Percentiles rank a stretch among this genome's conserved stretches.
phyloP scores from a whole-genome alignment of 306 rosid genomes.

The Cucurbita pepo region DNA sequence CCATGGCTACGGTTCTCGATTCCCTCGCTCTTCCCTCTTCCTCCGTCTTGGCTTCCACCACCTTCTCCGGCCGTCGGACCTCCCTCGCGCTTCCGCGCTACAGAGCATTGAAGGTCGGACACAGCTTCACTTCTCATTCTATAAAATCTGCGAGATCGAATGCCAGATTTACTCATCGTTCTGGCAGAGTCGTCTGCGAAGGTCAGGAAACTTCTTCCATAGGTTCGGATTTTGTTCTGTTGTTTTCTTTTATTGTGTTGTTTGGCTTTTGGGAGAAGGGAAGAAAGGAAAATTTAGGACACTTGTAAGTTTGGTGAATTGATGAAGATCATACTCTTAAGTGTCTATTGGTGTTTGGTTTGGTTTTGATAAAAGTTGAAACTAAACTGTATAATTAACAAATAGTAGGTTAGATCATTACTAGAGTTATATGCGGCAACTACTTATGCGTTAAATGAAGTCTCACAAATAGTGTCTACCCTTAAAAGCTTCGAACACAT shows the following conservation, averaged over 20 bases:
- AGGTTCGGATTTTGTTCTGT: constrained; percentile 26
- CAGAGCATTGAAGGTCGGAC: constrained; percentile 40
- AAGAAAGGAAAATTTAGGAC: background rate
- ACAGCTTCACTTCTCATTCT: constrained; percentile 11
- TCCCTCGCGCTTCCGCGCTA: constrained; percentile 19
- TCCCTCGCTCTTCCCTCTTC: constrained; percentile 39
- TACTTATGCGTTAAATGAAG: background rate
- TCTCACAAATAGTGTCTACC: too few relatives aligned
- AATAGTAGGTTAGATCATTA: background rate
- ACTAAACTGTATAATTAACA: background rate
- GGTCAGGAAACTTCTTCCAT: constrained; percentile 55
- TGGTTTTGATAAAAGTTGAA: background rate
- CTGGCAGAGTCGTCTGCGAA: constrained; percentile 40
- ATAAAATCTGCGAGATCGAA: constrained; percentile 8
- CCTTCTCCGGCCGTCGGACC: constrained; percentile 15
- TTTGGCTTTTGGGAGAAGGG: background rate
- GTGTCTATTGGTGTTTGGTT: background rate
- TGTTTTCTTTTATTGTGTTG: background rate
- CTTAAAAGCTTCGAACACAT: too few relatives aligned
- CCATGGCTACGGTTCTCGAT: constrained; percentile 66
- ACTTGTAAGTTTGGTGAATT: background rate
- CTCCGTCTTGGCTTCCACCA: constrained; percentile 22
- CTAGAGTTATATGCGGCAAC: background rate
- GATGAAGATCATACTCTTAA: background rate
- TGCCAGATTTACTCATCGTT: constrained; percentile 20